Percentiles rank a stretch among this genome's conserved stretches.
phyloP scores from a whole-genome alignment of 1,284 basidiomycete species.

The Caloboletus firmus region DNA sequence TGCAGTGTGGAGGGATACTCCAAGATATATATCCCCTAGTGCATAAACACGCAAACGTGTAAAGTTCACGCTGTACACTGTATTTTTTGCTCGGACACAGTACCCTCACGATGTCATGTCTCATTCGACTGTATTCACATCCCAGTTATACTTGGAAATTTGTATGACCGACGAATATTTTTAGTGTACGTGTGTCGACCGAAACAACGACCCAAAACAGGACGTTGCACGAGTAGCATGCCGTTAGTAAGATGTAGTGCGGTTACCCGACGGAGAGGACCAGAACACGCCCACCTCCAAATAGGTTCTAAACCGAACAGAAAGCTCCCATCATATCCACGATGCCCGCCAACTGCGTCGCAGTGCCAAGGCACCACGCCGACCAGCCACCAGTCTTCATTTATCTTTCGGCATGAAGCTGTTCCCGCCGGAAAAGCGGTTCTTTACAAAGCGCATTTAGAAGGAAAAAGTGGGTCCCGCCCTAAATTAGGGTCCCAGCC shows the following conservation, averaged over 20 bases:
- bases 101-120: conserved; percentile 9
- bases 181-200: neutral
- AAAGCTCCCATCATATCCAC: neutral
- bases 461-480: too few species aligned
- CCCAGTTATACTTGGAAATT: neutral
- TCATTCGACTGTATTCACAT: conserved; percentile 10
- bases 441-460: too few species aligned
- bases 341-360: neutral
- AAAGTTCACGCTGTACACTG: conserved; percentile 2
- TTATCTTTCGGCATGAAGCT: neutral
- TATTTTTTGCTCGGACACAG: conserved; percentile 11
- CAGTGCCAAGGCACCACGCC: neutral
- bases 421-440: too few species aligned
- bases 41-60: neutral
- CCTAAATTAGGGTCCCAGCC: too few species aligned
- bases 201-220: neutral
- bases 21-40: conserved; percentile 61
- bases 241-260: too few species aligned
- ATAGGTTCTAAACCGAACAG: neutral
- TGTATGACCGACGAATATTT: neutral
- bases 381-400: neutral
- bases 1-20: conserved; percentile 73
- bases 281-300: neutral
- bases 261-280: neutral
- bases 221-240: neutral